Evolutionary conservation across 345 rosid genomes (phyloP), one percentile per base, ranked within the genome.

Genomic region (Tarenaya hassleriana): DNA sequence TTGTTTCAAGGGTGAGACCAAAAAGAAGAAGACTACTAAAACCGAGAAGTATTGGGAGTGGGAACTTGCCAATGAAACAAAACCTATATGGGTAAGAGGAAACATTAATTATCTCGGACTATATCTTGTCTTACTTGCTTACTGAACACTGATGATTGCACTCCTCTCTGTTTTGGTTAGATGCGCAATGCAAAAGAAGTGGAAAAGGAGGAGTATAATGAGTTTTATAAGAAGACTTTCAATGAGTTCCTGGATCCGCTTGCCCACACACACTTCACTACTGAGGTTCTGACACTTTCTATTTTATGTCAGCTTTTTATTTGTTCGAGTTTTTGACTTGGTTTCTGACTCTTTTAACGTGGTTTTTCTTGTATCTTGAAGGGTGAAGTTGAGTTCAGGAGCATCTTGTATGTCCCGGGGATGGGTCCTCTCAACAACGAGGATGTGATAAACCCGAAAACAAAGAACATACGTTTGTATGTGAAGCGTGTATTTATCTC

Each of bases 321-420:
- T 5, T 50, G 35, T 1, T 11, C 3, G 38, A 27, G 21, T 1
- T 42, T 27, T 41, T 54, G 20, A 27, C n/a, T 3, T 43, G 27
- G 51, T 7, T 35, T 32, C 57, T 68, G 37, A 53, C 33, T 52
- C 16, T 47, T 20, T 42, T 56, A 33, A 0, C 6, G 29, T 8
- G 16, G 27, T 3, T 15, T 42, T 29, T 35, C 38, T 52, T 52
- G 50, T 21, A 44, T 17, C 43, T 31, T 62, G 71, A 78, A 87
- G 98, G 98, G 98, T 16, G 98, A 92, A 70, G 98, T 92, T 58
- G 97, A 92, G 78, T 88, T 92, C 66, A 81, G 94, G 71, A 85
- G 95, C 66, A 84, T 92, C 74, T 46, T 92, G 4, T 92, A 85
- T 69, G 68, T 88, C 55, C 98, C 98, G 37, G 98, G 97, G 57